Percentiles rank a stretch among this genome's conserved stretches.
Conservation (phyloP, 2,329 filamentous ascomycete genomes). For the Ceratocystis huliohia region DNA sequence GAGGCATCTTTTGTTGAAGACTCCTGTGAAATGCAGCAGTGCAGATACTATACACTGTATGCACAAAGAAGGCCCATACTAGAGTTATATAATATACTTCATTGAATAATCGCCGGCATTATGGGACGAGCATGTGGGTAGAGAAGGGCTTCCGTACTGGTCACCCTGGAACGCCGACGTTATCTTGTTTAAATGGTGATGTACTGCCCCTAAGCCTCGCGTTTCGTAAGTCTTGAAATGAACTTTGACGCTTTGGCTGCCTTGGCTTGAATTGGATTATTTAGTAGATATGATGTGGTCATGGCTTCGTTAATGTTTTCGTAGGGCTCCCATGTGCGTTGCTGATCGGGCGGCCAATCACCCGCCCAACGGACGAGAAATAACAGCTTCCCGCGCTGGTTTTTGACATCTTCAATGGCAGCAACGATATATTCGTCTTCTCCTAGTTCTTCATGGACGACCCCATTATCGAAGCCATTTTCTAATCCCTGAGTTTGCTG, state of each 20-base stretch:
- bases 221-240: not conserved
- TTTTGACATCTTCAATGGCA: conserved; percentile 33
- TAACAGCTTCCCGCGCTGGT: conserved; percentile 31
- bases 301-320: conserved; percentile 32
- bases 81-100: no score
- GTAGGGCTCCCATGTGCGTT: conserved; percentile 47
- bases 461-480: not conserved
- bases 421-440: conserved; percentile 30
- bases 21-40: not conserved
- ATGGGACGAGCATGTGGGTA: no score
- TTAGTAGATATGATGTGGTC: conserved; percentile 4
- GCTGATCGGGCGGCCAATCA: conserved; percentile 43
- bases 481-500: not conserved
- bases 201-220: not conserved
- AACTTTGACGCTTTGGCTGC: not conserved
- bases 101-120: no score
- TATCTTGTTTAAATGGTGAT: not conserved
- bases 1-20: not conserved
- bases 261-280: conserved; percentile 1
- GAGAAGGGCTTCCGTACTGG: no score
- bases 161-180: conserved; percentile 12
- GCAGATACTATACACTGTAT: no score
- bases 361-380: conserved; percentile 46
- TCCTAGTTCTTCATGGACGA: conserved; percentile 5
- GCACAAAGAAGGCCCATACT: no score